A percentile compares a stretch with the other conserved stretches of the same genome.
phyloP scores from a whole-genome alignment of 169 alveolate species.

The Theileria parva region DNA sequence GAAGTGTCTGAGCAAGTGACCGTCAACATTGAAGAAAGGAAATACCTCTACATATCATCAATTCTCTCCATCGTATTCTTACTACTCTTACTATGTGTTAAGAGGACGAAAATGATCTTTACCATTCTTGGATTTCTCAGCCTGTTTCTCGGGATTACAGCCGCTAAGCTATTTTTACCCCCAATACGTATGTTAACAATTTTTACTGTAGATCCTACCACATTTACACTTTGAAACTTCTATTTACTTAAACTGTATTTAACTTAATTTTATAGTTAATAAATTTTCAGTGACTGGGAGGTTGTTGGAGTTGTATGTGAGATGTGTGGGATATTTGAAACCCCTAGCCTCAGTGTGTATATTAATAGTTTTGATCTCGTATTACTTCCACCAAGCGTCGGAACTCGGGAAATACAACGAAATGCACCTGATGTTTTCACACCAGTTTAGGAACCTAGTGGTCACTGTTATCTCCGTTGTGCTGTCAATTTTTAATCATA shows the following conservation, averaged over 20 bases:
- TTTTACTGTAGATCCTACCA: no score
- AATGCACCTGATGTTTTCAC: slow-evolving; percentile 21
- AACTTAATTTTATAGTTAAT: no score
- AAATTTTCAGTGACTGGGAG: no score
- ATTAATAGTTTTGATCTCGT: background rate
- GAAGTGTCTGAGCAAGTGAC: background rate
- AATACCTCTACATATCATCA: background rate
- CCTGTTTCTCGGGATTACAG: background rate
- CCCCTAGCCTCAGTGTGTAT: background rate
- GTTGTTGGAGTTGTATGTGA: no score
- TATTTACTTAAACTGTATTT: no score
- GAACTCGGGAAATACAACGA: slow-evolving; percentile 11
- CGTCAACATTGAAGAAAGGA: slow-evolving; percentile 6
- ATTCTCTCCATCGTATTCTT: background rate
- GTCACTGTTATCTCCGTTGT: slow-evolving; percentile 12
- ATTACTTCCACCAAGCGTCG: slow-evolving; percentile 26
- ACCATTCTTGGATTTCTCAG: background rate
- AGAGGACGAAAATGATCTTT: background rate
- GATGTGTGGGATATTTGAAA: background rate
- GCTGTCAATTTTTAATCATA: slow-evolving; percentile 18
- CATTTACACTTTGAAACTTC: no score
- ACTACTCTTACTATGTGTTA: background rate
- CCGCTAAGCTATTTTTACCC: background rate
- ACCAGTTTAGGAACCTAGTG: background rate
- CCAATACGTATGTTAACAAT: background rate